Conservation (phyloP, 2,329 filamentous ascomycete species). For the Alternaria triticimaculans region DNA sequence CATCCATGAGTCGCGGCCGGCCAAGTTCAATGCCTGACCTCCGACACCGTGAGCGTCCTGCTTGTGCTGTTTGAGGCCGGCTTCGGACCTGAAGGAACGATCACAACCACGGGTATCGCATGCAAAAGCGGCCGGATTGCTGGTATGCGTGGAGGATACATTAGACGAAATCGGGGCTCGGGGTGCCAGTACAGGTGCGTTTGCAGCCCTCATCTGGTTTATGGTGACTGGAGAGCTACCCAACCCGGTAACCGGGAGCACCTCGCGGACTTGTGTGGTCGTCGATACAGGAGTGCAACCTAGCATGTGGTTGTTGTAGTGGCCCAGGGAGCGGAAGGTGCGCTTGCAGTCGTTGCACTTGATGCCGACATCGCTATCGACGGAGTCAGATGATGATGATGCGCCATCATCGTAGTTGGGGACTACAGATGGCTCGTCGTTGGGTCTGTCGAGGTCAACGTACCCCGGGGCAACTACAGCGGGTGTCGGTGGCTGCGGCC, state of each 20-base stretch:
- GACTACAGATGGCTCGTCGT: not conserved
- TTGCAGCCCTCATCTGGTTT: not conserved
- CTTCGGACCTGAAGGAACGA: conserved; percentile 25
- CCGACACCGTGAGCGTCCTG: conserved; percentile 32
- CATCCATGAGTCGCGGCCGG: conserved; percentile 33
- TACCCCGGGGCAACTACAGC: conserved; percentile 2
- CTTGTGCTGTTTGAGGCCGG: conserved; percentile 29
- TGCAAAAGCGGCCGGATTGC: not conserved
- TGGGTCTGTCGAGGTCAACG: conserved; percentile 19
- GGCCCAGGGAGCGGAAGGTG: conserved; percentile 21
- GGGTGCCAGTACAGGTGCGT: not conserved
- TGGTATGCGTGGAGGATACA: not conserved
- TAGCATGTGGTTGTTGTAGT: conserved; percentile 29
- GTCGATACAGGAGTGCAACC: conserved; percentile 19
- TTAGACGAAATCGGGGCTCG: not conserved
- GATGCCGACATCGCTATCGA: conserved; percentile 5
- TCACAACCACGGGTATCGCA: conserved; percentile 23
- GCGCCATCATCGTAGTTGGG: conserved; percentile 5
- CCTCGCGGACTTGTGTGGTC: not conserved
- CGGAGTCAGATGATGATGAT: conserved; percentile 10
- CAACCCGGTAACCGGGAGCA: not conserved
- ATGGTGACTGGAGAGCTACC: no score
- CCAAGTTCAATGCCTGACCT: conserved; percentile 25
- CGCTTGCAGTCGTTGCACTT: conserved; percentile 30
- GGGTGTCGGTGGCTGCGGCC: not conserved